Evolutionary conservation across 202 grass and related monocot genomes (phyloP).

Genomic region (Panicum hallii): DNA sequence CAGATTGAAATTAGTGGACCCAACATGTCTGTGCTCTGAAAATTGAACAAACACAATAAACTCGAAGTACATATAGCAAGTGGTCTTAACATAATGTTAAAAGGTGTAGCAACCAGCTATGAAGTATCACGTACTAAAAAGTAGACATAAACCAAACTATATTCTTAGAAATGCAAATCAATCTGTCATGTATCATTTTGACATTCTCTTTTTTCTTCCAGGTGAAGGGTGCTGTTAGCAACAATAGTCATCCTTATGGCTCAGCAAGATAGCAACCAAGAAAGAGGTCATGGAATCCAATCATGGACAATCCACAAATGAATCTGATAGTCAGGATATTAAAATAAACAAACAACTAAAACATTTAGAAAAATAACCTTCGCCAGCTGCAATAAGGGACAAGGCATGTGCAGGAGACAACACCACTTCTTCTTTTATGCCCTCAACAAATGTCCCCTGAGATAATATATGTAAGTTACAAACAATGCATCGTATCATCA

Average conservation of each 20-base stretch:
- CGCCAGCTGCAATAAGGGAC: constrained; percentile 87
- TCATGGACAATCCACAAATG: not conserved
- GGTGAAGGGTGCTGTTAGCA: constrained; percentile 5
- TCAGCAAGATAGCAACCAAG: not conserved
- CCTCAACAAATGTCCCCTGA: constrained; percentile 87
- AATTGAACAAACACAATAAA: constrained; percentile 40
- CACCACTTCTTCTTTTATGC: constrained; percentile 87
- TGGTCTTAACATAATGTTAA: not conserved
- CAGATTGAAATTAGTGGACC: constrained; percentile 89
- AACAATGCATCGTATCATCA: not conserved
- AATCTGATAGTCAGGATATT: constrained; percentile 13
- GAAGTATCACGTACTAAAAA: constrained; percentile 12
- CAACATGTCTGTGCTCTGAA: constrained; percentile 88
- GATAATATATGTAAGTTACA: constrained; percentile 26
- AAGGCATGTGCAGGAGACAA: constrained; percentile 85
- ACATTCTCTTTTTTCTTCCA: not conserved
- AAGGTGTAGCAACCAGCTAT: constrained; percentile 19
- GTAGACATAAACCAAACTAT: constrained; percentile 2
- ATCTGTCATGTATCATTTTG: not conserved
- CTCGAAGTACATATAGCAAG: constrained; percentile 31
- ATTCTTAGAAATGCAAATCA: constrained; percentile 24
- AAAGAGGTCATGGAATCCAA: not conserved
- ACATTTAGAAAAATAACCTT: constrained; percentile 56
- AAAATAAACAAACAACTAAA: constrained; percentile 30
- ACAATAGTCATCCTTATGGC: constrained; percentile 5